phyloP scores from a whole-genome alignment of 208 protist genomes.

The Leishmania tarentolae region DNA sequence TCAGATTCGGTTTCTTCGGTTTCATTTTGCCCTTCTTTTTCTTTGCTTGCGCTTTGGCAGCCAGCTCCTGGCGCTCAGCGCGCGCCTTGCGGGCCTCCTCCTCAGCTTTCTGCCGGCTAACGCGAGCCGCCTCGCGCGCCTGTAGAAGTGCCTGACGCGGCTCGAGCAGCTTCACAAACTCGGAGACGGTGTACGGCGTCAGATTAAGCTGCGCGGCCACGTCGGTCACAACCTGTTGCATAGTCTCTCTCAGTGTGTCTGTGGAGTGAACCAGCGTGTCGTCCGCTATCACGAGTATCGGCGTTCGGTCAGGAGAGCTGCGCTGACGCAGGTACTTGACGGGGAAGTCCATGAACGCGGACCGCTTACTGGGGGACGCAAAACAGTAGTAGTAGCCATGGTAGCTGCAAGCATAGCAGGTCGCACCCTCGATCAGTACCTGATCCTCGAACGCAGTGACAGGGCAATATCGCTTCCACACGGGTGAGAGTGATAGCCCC shows the following conservation, averaged over 20 bases:
- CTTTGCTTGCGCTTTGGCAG: conserved; percentile 43
- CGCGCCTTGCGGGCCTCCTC: conserved; percentile 49
- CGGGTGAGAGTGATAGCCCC: conserved; percentile 33
- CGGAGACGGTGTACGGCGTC: conserved; percentile 8
- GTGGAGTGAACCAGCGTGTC: conserved; percentile 23
- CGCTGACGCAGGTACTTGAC: conserved; percentile 48
- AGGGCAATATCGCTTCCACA: conserved; percentile 86
- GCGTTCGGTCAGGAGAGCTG: conserved; percentile 31
- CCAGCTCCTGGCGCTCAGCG: conserved; percentile 66
- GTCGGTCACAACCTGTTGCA: conserved; percentile 12
- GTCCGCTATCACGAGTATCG: conserved; percentile 63
- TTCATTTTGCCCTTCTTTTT: conserved; percentile 49
- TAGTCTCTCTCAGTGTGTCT: conserved; percentile 4
- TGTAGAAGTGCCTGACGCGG: conserved; percentile 30
- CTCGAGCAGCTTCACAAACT: conserved; percentile 16
- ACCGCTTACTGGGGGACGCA: conserved; percentile 52
- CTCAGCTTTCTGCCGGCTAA: conserved; percentile 42
- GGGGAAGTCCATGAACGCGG: conserved; percentile 67
- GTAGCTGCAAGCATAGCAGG: conserved; percentile 67
- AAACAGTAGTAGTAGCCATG: conserved; percentile 65
- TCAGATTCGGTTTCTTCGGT: conserved; percentile 35
- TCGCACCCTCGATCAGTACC: conserved; percentile 75
- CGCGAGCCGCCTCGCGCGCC: conserved; percentile 30
- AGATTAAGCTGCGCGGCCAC: conserved; percentile 14
- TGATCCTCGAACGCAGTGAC: conserved; percentile 71